Evolutionary conservation across 1,284 basidiomycete genomes (phyloP), one percentile per base, ranked within the genome.

Genomic region (Nidula niveotomentosa): DNA sequence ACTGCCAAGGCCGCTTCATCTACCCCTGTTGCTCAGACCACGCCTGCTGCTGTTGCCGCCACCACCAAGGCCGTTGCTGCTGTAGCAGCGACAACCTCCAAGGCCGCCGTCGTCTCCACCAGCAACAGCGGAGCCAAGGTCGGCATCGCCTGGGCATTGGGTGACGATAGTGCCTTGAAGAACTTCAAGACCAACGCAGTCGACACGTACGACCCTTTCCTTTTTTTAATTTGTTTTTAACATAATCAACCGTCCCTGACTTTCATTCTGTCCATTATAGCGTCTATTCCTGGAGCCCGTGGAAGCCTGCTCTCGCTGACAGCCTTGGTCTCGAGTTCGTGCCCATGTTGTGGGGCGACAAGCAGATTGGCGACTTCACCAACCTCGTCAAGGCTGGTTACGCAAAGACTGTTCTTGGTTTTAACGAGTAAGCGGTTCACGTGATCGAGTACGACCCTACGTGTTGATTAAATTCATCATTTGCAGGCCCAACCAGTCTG

Each of bases 301-400:
- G 61, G 58, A 72, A 71, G 53, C 76, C 81, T 35, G 53, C 57
- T 12, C 65, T 69, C 18, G 65, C 74, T n/a, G 66, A 68, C 13
- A 49, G 58, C 0, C 69, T 77, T 53, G 83, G 81, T 44, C 69
- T 84, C 52, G 69, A 79, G n/a, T 83, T 74, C 67, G 77, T 80
- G 58, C 81, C 86, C 53, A 88, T 90, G 88, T 70, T 90, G 9
- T 91, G 89, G 88, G 86, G 88, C 60, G 57, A 61, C 2, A 75
- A 78, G 52, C 75, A 84, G 59, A 65, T 76, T 44, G 48, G 48
- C 9, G 69, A 76, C 1, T 85, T 84, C 64, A 56, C 72, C 58
- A 59, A 63, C 2, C 67, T 73, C 60, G 81, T 83, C 47, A 69
- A 72, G 18, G 65, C 74, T 51, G 77, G 81, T 55, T 76, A 84